phyloP scores from a whole-genome alignment of 345 rosid genomes.

The Cochlearia excelsa region DNA sequence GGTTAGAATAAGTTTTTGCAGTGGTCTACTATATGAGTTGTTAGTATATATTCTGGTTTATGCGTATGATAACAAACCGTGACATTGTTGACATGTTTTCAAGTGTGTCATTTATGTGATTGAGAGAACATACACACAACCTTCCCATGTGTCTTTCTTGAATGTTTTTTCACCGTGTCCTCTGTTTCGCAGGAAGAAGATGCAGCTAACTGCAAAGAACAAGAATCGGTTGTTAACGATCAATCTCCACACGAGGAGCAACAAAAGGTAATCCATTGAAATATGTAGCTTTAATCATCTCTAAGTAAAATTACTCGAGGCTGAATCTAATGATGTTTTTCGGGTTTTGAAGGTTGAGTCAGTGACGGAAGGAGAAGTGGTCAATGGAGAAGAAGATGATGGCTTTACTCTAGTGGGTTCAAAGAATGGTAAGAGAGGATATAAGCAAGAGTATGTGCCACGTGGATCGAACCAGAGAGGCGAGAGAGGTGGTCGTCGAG shows the following conservation, averaged over 20 bases:
- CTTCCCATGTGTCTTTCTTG: too few species aligned
- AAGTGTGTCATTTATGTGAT: not conserved
- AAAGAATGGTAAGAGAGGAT: slow-evolving; percentile 34
- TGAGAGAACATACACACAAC: not conserved
- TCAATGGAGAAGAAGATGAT: slow-evolving; percentile 44
- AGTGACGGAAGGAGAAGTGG: slow-evolving; percentile 36
- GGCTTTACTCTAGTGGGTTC: slow-evolving; percentile 37
- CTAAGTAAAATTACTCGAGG: not conserved
- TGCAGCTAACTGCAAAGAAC: slow-evolving; percentile 35
- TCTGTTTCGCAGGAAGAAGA: slow-evolving; percentile 41
- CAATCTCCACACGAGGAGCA: slow-evolving; percentile 41
- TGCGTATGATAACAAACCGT: not conserved
- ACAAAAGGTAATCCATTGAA: slow-evolving; percentile 42
- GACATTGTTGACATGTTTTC: not conserved
- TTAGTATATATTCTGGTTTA: not conserved
- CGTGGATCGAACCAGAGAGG: slow-evolving; percentile 57
- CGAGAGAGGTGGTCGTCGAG: slow-evolving; percentile 38
- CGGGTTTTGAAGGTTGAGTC: slow-evolving; percentile 45
- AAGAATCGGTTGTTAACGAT: slow-evolving; percentile 40
- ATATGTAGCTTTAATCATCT: not conserved
- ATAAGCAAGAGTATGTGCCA: slow-evolving; percentile 44
- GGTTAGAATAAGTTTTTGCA: too few species aligned
- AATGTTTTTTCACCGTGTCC: too few species aligned
- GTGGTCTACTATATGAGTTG: not conserved
- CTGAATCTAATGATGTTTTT: slow-evolving; percentile 3